Evolutionary conservation across 1,139 yeast species (phyloP).

Genomic region (Saccharomyces pastorianus): DNA sequence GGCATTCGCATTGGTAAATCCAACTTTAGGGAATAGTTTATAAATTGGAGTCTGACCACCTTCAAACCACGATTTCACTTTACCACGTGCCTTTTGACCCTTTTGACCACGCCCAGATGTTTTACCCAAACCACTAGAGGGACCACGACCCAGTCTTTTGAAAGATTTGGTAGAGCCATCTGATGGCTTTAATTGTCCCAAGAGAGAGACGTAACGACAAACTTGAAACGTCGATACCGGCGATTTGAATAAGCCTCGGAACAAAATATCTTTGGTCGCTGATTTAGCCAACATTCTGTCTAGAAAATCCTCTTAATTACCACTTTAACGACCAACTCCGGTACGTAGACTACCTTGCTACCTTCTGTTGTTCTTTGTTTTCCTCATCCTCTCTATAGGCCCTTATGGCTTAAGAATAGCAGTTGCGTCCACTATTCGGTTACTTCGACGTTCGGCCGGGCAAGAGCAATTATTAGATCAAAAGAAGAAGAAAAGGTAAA

Average conservation of each 20-base stretch:
- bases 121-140: constrained; percentile 86
- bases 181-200: constrained; percentile 33
- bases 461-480: no score
- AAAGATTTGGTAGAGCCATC: constrained; percentile 35
- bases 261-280: background rate
- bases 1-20: constrained; percentile 59
- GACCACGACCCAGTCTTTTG: constrained; percentile 93
- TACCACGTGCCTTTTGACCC: constrained; percentile 95
- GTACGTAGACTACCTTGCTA: no score
- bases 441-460: no score
- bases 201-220: constrained; percentile 29
- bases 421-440: no score
- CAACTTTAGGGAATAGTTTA: constrained; percentile 83
- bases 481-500: no score
- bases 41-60: constrained; percentile 98
- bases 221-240: background rate
- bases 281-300: background rate
- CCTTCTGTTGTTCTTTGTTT: no score
- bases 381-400: no score
- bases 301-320: no score
- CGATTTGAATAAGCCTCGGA: background rate
- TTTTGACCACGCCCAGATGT: constrained; percentile 97
- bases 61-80: constrained; percentile 88
- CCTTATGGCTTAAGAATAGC: no score
- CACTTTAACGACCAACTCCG: no score